A percentile compares a stretch with the other conserved stretches of the same genome.
phyloP scores from a whole-genome alignment of 2,329 filamentous ascomycete species.

The Penicillium sp. region DNA sequence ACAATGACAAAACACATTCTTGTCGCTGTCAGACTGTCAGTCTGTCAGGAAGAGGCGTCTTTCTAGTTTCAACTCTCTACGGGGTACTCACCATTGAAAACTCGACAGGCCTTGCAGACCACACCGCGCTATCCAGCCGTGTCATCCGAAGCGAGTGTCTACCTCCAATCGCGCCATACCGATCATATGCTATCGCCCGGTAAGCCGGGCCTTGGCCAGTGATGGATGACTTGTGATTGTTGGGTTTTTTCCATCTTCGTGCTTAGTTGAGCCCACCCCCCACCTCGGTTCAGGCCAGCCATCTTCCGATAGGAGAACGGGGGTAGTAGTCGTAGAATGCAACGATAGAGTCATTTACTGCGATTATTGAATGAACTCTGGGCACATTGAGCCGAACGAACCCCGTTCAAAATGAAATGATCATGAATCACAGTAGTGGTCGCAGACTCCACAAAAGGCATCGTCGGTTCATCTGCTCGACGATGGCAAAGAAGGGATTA shows the following conservation, averaged over 20 bases:
- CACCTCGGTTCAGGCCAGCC: neutral
- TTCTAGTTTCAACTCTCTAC: neutral
- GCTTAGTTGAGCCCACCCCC: neutral
- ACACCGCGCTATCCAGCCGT: neutral
- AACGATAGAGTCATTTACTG: neutral
- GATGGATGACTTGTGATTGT: neutral
- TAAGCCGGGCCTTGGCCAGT: neutral
- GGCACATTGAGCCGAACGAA: neutral
- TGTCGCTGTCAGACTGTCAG: neutral
- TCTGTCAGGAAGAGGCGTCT: neutral
- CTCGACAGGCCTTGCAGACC: neutral
- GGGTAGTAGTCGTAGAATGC: neutral
- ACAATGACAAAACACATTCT: neutral
- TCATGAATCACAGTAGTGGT: neutral
- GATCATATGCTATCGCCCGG: neutral
- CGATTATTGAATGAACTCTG: neutral
- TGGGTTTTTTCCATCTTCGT: neutral
- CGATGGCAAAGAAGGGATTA: neutral
- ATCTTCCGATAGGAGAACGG: neutral
- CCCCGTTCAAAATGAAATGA: neutral
- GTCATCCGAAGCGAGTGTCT: neutral
- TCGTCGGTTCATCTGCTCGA: neutral
- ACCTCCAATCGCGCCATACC: neutral
- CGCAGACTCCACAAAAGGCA: neutral
- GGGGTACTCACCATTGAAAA: neutral